These are phyloP conservation scores for Ustilago sp. DNA, from an alignment of 1,284 basidiomycete species.

Conservation along the genomic window DNA sequence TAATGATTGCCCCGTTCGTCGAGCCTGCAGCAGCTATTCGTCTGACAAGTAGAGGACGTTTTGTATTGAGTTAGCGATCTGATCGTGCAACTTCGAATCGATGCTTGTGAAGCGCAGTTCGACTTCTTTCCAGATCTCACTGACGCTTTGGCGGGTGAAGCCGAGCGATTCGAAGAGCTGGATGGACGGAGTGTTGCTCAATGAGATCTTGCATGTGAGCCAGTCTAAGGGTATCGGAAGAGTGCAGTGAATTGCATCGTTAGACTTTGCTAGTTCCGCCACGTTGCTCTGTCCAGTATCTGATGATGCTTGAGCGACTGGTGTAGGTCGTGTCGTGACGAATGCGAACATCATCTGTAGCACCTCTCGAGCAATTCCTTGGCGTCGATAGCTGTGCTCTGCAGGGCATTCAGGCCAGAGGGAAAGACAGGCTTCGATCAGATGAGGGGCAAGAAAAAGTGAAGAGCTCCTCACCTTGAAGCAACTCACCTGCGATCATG, in stretches of 20 bases:
- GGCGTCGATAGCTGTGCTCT: slow-evolving; percentile 75
- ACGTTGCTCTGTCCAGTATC: neutral
- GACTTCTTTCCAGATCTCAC: slow-evolving; percentile 59
- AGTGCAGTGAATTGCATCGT: slow-evolving; percentile 12
- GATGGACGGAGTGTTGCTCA: slow-evolving; percentile 48
- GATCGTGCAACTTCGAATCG: neutral
- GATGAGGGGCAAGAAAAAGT: neutral
- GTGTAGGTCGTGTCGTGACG: slow-evolving; percentile 68
- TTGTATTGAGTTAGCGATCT: slow-evolving; percentile 6
- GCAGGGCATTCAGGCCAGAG: slow-evolving; percentile 9
- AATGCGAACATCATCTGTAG: slow-evolving; percentile 67
- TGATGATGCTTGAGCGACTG: neutral
- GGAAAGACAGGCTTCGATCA: neutral
- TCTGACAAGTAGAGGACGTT: slow-evolving; percentile 24
- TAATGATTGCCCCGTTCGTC: neutral
- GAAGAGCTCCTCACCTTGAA: neutral
- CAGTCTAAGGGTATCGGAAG: slow-evolving; percentile 40
- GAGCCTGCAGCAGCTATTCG: slow-evolving; percentile 2
- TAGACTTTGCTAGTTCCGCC: neutral
- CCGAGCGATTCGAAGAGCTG: slow-evolving; percentile 56
- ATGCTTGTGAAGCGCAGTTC: slow-evolving; percentile 65
- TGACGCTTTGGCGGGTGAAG: slow-evolving; percentile 47
- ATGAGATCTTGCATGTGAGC: slow-evolving; percentile 57
- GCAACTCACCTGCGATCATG: slow-evolving; percentile 80
- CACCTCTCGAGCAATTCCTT: slow-evolving; percentile 73